These are phyloP conservation scores for Pythium rishiriense DNA, from an alignment of 352 stramenopile species.

Conservation along the genomic window DNA sequence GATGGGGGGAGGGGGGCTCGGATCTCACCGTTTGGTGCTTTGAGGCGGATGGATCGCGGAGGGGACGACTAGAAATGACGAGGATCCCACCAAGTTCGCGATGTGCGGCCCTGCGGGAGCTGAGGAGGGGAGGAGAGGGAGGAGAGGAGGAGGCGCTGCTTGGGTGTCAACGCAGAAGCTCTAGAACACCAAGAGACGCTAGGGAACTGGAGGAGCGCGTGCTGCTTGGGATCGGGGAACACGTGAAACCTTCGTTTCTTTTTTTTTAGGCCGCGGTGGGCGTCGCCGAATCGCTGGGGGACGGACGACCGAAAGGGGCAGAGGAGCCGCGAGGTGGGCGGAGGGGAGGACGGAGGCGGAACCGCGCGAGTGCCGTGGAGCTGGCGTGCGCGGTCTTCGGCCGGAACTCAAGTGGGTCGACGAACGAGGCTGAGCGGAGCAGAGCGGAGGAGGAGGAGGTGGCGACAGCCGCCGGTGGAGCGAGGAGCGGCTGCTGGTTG, in stretches of 20 bases:
- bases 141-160: conserved; percentile 2
- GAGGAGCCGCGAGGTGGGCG: no score
- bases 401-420: not conserved
- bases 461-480: not conserved
- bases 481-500: not conserved
- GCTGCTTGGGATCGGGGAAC: conserved; percentile 11
- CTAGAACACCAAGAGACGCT: conserved; percentile 12
- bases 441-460: not conserved
- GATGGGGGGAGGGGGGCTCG: no score
- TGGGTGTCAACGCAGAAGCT: conserved; percentile 7
- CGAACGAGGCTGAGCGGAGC: not conserved
- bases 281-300: not conserved
- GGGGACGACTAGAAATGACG: not conserved
- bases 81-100: not conserved
- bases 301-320: no score
- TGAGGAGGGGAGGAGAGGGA: not conserved
- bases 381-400: not conserved
- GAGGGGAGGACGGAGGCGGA: not conserved
- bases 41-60: not conserved
- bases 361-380: not conserved
- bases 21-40: not conserved
- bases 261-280: conserved; percentile 7
- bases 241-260: conserved; percentile 14
- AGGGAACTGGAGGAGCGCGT: not conserved
- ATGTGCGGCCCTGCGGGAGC: not conserved